Base-by-base conservation (phyloP, 768 basidiomycete species). In the Serendipita indica region DNA sequence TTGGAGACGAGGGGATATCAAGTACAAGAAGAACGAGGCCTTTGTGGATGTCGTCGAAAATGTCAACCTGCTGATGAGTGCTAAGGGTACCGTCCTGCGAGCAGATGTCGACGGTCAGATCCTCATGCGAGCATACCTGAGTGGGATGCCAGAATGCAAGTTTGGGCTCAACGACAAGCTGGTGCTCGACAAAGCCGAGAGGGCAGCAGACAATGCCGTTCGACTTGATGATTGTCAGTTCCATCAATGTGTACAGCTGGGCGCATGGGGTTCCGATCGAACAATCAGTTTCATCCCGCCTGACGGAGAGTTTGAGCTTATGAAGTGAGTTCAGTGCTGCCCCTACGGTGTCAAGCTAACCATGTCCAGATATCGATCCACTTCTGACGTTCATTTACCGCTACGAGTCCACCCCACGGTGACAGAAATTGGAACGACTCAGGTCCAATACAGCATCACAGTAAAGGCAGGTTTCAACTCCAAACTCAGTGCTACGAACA, bases 41-140 rank as follows among this genome's bases (percentile, higher is more conserved):
- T 99, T 98, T 64, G 94, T 99, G n/a, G 96, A 99, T 67, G 96
- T 99, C 6, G 88, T 99, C 41, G 96, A 99, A 73, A 89, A 79
- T 1, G 89, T 99, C 62, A 98, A 99, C 67, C 69, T 98, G 58
- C 84, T 89, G 65, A 96, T 98, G 93, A 94, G 90, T 68, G 87
- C 92, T 1, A 97, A 94, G 74, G 93, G 93, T 25, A 89, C 81
- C 30, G 79, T 88, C 43, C 75, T 99, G 18, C 81, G 94, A n/a
- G 90, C 94, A 5, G 94, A 99, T 63, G 92, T 99, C 4, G 93
- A 97, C 66, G 94, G 94, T 0, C 93, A 97, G 63, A 94, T 99
- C 64, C 79, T 92, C 68, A 97, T 99, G 94, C 81, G 94, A 10
- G 94, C 94, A 3, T 99, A 98, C 69, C 76, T 99, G 28, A 84